These are phyloP conservation scores for Saccharomyces hybrid DNA, from an alignment of 1,139 yeast genomes.

Conservation along the genomic window DNA sequence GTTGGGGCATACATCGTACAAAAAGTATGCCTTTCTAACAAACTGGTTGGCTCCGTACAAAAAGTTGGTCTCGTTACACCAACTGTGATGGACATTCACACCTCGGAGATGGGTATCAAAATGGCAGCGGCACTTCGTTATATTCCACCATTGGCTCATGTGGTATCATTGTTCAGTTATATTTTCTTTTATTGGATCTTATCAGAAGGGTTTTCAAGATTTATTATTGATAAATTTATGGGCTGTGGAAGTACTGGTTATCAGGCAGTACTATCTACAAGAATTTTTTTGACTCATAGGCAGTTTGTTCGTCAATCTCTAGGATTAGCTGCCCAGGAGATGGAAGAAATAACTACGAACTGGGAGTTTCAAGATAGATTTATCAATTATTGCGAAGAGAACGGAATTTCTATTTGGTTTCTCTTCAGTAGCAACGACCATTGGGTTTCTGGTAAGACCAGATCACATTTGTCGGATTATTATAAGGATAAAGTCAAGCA, in stretches of 20 bases:
- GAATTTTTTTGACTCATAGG: constrained; percentile 37
- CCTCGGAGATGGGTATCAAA: constrained; percentile 43
- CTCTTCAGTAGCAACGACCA: constrained; percentile 50
- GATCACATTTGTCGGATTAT: constrained; percentile 38
- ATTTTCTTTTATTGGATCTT: constrained; percentile 15
- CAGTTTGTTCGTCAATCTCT: constrained; percentile 44
- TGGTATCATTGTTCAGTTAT: constrained; percentile 7
- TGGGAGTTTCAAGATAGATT: constrained; percentile 33
- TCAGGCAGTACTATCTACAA: constrained; percentile 39
- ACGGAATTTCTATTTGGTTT: constrained; percentile 40
- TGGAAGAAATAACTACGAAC: constrained; percentile 38
- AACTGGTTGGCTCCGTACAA: constrained; percentile 13
- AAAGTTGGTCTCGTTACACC: constrained; percentile 53
- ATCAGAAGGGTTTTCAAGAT: constrained; percentile 15
- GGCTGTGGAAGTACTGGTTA: constrained; percentile 11
- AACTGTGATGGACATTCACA: constrained; percentile 48
- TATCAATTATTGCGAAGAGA: constrained; percentile 40
- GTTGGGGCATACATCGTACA: constrained; percentile 54
- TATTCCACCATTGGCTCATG: constrained; percentile 4
- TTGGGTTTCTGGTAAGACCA: constrained; percentile 50
- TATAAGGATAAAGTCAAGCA: constrained; percentile 28
- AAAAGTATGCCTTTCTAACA: constrained; percentile 33
- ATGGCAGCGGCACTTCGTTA: constrained; percentile 30
- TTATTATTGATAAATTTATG: constrained; percentile 11
- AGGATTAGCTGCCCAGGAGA: constrained; percentile 48